Evolutionary conservation across 106 monocot genomes (phyloP).

Genomic region (Triglochin maritima): DNA sequence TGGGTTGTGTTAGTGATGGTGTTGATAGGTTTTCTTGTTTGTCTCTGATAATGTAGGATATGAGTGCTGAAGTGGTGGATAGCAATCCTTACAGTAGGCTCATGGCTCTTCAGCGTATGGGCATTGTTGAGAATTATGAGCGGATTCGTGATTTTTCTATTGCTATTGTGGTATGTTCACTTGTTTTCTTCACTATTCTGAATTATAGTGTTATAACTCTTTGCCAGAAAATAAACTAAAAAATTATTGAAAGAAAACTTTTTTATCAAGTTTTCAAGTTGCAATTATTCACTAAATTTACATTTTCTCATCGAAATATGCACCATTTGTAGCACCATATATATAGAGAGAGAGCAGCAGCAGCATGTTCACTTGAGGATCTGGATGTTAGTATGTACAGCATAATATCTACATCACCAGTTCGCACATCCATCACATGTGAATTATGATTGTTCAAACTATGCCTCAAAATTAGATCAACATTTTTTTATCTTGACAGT

Average conservation of each 20-base stretch:
- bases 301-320: too few species aligned
- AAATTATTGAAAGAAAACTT: neutral
- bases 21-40: neutral
- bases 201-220: neutral
- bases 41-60: conserved; percentile 33
- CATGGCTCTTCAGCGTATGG: conserved; percentile 97
- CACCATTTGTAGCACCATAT: too few species aligned
- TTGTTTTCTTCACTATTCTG: conserved; percentile 1
- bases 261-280: too few species aligned
- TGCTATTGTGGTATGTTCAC: conserved; percentile 63
- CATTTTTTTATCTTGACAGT: too few species aligned
- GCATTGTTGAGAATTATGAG: conserved; percentile 87
- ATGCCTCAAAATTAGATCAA: too few species aligned
- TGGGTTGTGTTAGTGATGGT: neutral
- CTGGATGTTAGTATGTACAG: too few species aligned
- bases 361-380: too few species aligned
- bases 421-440: too few species aligned
- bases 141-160: conserved; percentile 75
- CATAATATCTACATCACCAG: too few species aligned
- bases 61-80: conserved; percentile 94
- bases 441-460: too few species aligned
- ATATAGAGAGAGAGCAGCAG: too few species aligned
- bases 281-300: too few species aligned
- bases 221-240: neutral
- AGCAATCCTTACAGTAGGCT: conserved; percentile 96